These are phyloP conservation scores for Sarocladiaceae sp. DNA, from an alignment of 2,329 filamentous ascomycete species.

Conservation along the genomic window DNA sequence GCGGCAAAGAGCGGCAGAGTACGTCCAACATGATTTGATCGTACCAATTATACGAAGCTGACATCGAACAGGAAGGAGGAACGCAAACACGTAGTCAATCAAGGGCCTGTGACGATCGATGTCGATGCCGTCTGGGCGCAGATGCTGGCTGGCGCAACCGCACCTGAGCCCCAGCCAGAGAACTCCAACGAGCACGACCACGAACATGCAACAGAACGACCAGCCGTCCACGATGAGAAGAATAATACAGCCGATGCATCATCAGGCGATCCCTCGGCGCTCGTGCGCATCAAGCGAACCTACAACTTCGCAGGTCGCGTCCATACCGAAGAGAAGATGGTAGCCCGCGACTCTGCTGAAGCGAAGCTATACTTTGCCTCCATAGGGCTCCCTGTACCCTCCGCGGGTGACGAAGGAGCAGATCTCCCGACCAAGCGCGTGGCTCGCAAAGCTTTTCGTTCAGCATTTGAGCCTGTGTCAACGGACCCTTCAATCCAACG, in stretches of 20 bases:
- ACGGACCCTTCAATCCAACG: slow-evolving; percentile 39
- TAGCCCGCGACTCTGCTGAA: slow-evolving; percentile 61
- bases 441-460: slow-evolving; percentile 55
- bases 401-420: slow-evolving; percentile 19
- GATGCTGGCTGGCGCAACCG: slow-evolving; percentile 46
- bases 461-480: slow-evolving; percentile 54
- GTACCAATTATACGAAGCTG: slow-evolving; percentile 9
- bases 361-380: slow-evolving; percentile 60
- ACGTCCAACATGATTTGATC: slow-evolving; percentile 20
- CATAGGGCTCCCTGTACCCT: slow-evolving; percentile 26
- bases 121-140: slow-evolving; percentile 68
- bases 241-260: slow-evolving; percentile 9
- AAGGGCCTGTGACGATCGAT: slow-evolving; percentile 62
- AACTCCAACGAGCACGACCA: slow-evolving; percentile 1
- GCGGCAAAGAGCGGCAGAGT: slow-evolving; percentile 64
- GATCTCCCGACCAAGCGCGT: slow-evolving; percentile 32
- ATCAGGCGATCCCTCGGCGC: slow-evolving; percentile 27
- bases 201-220: not conserved
- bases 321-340: slow-evolving; percentile 67
- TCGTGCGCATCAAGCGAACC: slow-evolving; percentile 63
- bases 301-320: slow-evolving; percentile 73
- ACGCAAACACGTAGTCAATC: slow-evolving; percentile 44
- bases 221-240: slow-evolving; percentile 4
- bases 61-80: slow-evolving; percentile 48
- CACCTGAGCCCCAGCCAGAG: slow-evolving; percentile 11